Base-by-base conservation (phyloP, 73 alveolate species). In the Symbiodinium pilosum region DNA sequence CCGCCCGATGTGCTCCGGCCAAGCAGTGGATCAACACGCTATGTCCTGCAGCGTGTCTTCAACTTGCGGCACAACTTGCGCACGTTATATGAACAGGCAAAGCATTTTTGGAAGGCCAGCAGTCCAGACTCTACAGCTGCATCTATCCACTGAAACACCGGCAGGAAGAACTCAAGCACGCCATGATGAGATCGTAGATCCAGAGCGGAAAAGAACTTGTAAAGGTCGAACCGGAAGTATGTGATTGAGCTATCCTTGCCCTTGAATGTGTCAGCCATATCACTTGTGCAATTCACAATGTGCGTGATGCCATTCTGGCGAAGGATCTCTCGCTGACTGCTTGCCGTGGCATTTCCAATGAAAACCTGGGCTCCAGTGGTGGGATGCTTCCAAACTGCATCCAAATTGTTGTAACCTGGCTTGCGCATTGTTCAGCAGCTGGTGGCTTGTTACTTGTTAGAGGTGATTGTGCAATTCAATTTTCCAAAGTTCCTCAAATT, bases 1-100 rank as follows among this genome's bases (percentile, higher is more conserved):
- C 97, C 36, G 97, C 97, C 8, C 97, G 97, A 43, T 91, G 97
- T 6, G 97, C 97, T 5, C 97, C 97, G n/a, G 97, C 97, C 32
- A 91, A 86, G 40, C 97, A 91, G 38, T 91, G 97, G 88, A 91
- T 91, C 81, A 91, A 32, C 9, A 91, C 97, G 40, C 87, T 59
- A 26, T 71, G 89, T 69, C 97, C 95, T 88, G 26, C 40, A 71
- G 71, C 85, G 20, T n/a, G n/a, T n/a, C n/a, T n/a, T n/a, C n/a
- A n/a, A n/a, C n/a, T n/a, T n/a, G n/a, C n/a, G n/a, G n/a, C n/a
- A n/a, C n/a, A n/a, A n/a, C n/a, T n/a, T n/a, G n/a, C n/a, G n/a
- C n/a, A n/a, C n/a, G n/a, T n/a, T n/a, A n/a, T n/a, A n/a, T n/a
- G 59, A 14, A 47, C 14, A 14, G 59, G 59, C 21, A 14, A 47